Base-by-base conservation (phyloP, 148 eudicot genomes). In the Cornus kousa region DNA sequence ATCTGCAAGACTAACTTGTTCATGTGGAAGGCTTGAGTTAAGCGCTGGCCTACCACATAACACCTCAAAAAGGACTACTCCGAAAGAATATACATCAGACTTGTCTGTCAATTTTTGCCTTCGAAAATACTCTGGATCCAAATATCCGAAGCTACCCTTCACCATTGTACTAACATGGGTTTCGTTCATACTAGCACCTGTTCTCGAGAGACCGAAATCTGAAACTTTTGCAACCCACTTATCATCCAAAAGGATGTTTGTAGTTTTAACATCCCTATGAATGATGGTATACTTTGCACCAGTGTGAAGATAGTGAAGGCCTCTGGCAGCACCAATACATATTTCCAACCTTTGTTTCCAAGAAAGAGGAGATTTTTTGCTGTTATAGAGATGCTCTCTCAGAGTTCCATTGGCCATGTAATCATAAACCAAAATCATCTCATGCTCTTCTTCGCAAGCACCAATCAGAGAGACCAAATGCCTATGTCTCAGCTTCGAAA, bases 401-500 rank as follows among this genome's bases (percentile, higher is more conserved):
- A 86, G 74, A 28, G 88, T 86, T 65, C 88, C 88, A 48, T 86
- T 86, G 22, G 86, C 82, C 86, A 86, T 83, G 24, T 83, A 83
- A 50, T 86, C 88, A 64, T 86, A 86, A n/a, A 86, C 86, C 71
- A 86, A 72, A 59, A 86, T 83, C 88, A 86, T 86, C 53, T 86
- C 88, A 6, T 75, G 69, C 40, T 64, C 80, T 73, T 83, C 88
- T 16, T 80, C 86, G 40, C 88, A 86, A 60, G 86, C 88, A 35
- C 88, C 88, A 14, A 86, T 83, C 20, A 86, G 40, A 2, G 88
- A 86, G 5, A 86, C 88, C 73, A 86, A 32, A 76, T 86, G 88
- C 9, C 78, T 37, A 68, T 86, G 88, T 73, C 88, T 80, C 28
- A 86, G 68, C 67, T 80, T 86, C 4, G 86, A 86, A 9, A 86